phyloP scores from a whole-genome alignment of 805 yeast genomes.

The Starmerella ratchasimensis region DNA sequence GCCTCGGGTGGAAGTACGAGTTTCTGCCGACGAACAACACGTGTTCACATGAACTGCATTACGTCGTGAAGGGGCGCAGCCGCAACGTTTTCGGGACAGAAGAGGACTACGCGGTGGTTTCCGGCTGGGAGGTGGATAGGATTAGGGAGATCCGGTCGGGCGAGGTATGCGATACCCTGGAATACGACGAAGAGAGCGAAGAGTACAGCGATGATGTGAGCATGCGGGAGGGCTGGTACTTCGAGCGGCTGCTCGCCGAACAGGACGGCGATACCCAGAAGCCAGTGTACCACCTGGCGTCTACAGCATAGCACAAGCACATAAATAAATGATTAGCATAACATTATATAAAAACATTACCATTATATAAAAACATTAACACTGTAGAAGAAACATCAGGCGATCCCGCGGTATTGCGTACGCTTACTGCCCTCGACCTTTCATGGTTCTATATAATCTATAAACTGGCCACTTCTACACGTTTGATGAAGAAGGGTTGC shows the following conservation, averaged over 20 bases:
- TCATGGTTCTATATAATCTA: no score
- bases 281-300: slow-evolving; percentile 20
- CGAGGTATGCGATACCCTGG: slow-evolving; percentile 16
- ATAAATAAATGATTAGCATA: no score
- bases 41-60: slow-evolving; percentile 7
- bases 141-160: slow-evolving; percentile 21
- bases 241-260: slow-evolving; percentile 9
- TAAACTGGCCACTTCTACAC: no score
- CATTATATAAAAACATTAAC: no score
- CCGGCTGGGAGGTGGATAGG: slow-evolving; percentile 27
- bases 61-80: slow-evolving; percentile 14
- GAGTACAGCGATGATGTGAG: slow-evolving; percentile 9
- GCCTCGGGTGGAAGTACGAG: slow-evolving; percentile 15
- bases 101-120: slow-evolving; percentile 9
- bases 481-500: no score
- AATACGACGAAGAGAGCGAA: slow-evolving; percentile 1
- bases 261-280: slow-evolving; percentile 1
- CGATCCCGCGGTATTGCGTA: no score
- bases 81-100: slow-evolving; percentile 5
- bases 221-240: slow-evolving; percentile 19
- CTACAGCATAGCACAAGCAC: no score
- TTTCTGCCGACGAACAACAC: background rate
- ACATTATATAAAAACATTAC: no score
- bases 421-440: no score
- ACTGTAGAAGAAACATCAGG: no score